Base-by-base conservation (phyloP, 179 eudicot genomes). In the Spinacia oleracea region DNA sequence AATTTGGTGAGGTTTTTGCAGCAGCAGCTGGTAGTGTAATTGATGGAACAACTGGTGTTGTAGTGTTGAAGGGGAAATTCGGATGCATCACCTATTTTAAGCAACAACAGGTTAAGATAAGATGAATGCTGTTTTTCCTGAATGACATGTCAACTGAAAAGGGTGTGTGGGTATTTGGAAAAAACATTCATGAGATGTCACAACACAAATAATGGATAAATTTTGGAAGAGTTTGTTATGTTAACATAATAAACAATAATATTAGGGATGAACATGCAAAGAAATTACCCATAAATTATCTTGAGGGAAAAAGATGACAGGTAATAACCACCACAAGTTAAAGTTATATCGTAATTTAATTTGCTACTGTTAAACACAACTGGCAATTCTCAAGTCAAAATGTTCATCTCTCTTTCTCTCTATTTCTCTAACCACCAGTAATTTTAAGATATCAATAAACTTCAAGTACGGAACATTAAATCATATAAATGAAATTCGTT, bases 1-100 rank as follows among this genome's bases (percentile, higher is more conserved):
- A 60, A 66, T 85, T 81, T 23, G 88, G 88, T 50, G 81, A 78
- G 63, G 67, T 32, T 75, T 53, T n/a, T n/a, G n/a, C 56, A 0
- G 80, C 35, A 60, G 80, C 43, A 51, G 78, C 16, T 4, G 71
- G 77, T 23, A 82, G 77, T 53, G 73, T 73, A 74, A 78, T 65
- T 63, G 80, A 63, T 15, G 79, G 81, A 69, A 59, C 79, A 45
- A 51, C 55, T 65, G 84, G 77, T 72, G 81, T 48, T 58, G 81
- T 75, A 46, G 75, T 74, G 83, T 88, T 86, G 89, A 92, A 89
- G 64, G 98, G 94, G 71, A 90, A 89, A 69, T 81, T 84, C 1
- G 92, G 45, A 89, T 90, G 97, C 78, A 75, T 34, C 53, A 87
- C 97, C 98, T 94, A 84, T 45, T 73, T 21, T 25, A 21, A 43